Percentiles rank a stretch among this genome's conserved stretches.
phyloP scores from a whole-genome alignment of 2,329 filamentous ascomycete species.

The Orbilia ellipsospora region DNA sequence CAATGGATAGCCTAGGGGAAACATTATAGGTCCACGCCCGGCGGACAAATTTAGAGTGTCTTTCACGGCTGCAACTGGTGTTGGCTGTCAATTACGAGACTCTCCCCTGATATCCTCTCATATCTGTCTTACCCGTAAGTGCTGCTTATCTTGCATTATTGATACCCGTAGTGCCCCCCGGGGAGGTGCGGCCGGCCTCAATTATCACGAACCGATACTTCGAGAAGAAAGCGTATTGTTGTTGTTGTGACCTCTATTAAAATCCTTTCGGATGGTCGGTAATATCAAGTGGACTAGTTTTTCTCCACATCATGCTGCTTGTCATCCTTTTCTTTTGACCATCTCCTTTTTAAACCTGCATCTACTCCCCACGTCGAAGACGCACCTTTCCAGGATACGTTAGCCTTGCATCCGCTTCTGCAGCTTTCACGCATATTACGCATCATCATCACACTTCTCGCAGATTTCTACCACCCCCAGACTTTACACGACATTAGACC shows the following conservation, averaged over 20 bases:
- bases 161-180: slow-evolving; percentile 15
- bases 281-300: slow-evolving; percentile 39
- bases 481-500: slow-evolving; percentile 54
- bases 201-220: slow-evolving; percentile 33
- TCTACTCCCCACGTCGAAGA: slow-evolving; percentile 54
- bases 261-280: slow-evolving; percentile 42
- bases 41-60: slow-evolving; percentile 53
- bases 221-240: slow-evolving; percentile 45
- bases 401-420: slow-evolving; percentile 55
- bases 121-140: slow-evolving; percentile 49
- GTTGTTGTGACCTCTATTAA: slow-evolving; percentile 39
- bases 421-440: slow-evolving; percentile 55
- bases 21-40: slow-evolving; percentile 54
- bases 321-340: slow-evolving; percentile 53
- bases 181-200: slow-evolving; percentile 23
- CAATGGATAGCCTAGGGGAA: slow-evolving; percentile 53
- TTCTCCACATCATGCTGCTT: slow-evolving; percentile 51
- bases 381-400: slow-evolving; percentile 55
- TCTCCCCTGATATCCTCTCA: slow-evolving; percentile 8
- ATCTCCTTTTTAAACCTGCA: slow-evolving; percentile 54
- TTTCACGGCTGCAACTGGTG: slow-evolving; percentile 43
- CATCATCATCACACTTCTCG: slow-evolving; percentile 52
- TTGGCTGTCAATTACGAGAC: slow-evolving; percentile 25
- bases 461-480: slow-evolving; percentile 35
- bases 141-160: slow-evolving; percentile 47